Evolutionary conservation across 176 grass and related monocot species (phyloP), one percentile per base, ranked within the genome.

Genomic region (Chloris gayana): DNA sequence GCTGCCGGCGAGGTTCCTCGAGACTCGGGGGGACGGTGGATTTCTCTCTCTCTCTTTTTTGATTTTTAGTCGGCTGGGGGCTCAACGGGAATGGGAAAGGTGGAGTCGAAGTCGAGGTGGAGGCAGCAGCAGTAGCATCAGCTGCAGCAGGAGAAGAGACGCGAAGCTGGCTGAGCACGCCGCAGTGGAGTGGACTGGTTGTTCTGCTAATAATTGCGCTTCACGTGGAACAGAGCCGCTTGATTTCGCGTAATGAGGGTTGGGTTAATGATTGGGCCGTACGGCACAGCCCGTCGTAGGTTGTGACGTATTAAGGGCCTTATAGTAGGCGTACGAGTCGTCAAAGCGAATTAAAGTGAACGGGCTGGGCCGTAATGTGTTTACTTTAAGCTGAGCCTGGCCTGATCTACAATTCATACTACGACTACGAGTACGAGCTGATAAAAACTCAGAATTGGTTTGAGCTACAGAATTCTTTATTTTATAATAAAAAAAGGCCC

Each of bases 51-150:
- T 2, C 1, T 0, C 1, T 22, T 7, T 24, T 35, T 66, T 41
- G 31, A 10, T 18, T 35, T 84, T 67, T 24, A 14, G 61, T 72
- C 44, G 25, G 64, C 58, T 10, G 54, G 58, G 54, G 58, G 31
- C 51, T 29, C 82, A 50, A 72, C 72, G 82, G 46, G 67, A 77
- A 70, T 88, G 77, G 82, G 72, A 81, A 85, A 77, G 65, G 71
- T 45, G 26, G 46, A 79, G n/a, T n/a, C n/a, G n/a, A n/a, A n/a
- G n/a, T n/a, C n/a, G n/a, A n/a, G 51, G 81, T 5, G 31, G 53
- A 74, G 29, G 46, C 12, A 59, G 70, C 17, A 69, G 64, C 22
- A 62, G 58, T 9, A 59, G 9, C 58, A 11, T n/a, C 58, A 61
- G 24, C 25, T 61, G 58, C 25, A 61, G 10, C 10, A 25, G 9